A percentile compares a stretch with the other conserved stretches of the same genome.
phyloP scores from a whole-genome alignment of 2,329 filamentous ascomycete genomes.

The Chaetothyriales sp. region DNA sequence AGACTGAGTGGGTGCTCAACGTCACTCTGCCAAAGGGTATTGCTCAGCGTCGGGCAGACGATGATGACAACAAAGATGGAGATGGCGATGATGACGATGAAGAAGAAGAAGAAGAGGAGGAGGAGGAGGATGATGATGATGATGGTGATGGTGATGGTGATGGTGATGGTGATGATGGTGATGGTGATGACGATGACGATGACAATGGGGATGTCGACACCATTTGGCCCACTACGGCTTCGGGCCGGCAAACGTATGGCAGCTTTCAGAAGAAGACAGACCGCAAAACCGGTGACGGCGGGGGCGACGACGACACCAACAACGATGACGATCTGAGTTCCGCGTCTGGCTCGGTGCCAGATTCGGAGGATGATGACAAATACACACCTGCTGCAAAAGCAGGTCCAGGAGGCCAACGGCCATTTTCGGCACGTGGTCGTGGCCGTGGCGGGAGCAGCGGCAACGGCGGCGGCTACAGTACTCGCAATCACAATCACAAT shows the following conservation, averaged over 20 bases:
- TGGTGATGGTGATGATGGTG: not conserved
- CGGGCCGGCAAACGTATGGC: slow-evolving; percentile 16
- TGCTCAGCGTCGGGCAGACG: not conserved
- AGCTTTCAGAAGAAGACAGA: slow-evolving; percentile 10
- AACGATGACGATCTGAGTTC: slow-evolving; percentile 9
- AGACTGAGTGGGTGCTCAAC: slow-evolving; percentile 18
- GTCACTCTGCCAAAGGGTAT: not conserved
- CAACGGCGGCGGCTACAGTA: not conserved
- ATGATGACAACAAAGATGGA: not conserved
- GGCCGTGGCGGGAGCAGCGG: not conserved
- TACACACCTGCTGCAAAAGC: not conserved
- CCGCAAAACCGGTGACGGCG: not conserved
- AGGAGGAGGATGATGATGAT: slow-evolving; percentile 1
- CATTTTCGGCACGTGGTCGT: not conserved
- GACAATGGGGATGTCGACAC: slow-evolving; percentile 5
- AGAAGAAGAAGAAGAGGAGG: slow-evolving; percentile 3
- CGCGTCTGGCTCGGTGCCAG: slow-evolving; percentile 1
- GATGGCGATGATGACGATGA: not conserved
- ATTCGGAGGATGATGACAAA: slow-evolving; percentile 1
- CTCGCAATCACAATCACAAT: not conserved
- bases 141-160: not conserved
- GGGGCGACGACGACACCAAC: not conserved
- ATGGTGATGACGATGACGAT: not conserved
- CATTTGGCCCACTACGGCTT: slow-evolving; percentile 5
- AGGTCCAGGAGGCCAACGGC: not conserved